These are phyloP conservation scores for Hypoxylon sp. DNA, from an alignment of 2,329 filamentous ascomycete species.

Conservation along the genomic window DNA sequence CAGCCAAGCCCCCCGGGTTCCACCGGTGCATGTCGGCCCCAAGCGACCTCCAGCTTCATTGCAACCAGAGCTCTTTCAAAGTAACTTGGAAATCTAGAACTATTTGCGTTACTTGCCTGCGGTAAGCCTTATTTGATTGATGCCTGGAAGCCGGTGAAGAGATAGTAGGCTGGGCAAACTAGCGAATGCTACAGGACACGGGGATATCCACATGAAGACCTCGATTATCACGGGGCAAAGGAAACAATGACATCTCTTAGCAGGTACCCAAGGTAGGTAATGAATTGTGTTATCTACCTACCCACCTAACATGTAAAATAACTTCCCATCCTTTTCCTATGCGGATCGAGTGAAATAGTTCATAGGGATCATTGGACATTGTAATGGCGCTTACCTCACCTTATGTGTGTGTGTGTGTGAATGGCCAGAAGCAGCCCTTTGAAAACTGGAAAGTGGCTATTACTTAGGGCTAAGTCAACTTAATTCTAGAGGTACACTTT, in stretches of 20 bases:
- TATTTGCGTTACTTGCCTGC: not conserved
- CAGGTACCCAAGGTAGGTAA: not conserved
- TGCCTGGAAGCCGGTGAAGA: not conserved
- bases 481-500: not conserved
- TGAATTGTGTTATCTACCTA: not conserved
- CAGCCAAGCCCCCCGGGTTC: not conserved
- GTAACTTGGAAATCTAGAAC: not conserved
- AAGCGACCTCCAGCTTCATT: not conserved
- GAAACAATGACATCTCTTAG: not conserved
- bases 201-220: not conserved
- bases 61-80: not conserved
- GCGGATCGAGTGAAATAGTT: not conserved
- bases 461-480: not conserved
- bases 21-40: not conserved
- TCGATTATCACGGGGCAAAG: not conserved
- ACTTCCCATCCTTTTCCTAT: not conserved
- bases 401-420: too few relatives aligned
- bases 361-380: too few relatives aligned
- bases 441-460: not conserved
- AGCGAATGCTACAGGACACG: not conserved
- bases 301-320: not conserved
- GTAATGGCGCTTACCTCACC: too few relatives aligned
- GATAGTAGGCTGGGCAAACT: not conserved
- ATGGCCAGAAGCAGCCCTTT: not conserved
- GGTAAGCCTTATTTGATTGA: not conserved